A percentile compares a stretch with the other conserved stretches of the same genome.
Evolutionary conservation across 2,329 filamentous ascomycete species (phyloP).

Genomic region (Sporothrix globosa): DNA sequence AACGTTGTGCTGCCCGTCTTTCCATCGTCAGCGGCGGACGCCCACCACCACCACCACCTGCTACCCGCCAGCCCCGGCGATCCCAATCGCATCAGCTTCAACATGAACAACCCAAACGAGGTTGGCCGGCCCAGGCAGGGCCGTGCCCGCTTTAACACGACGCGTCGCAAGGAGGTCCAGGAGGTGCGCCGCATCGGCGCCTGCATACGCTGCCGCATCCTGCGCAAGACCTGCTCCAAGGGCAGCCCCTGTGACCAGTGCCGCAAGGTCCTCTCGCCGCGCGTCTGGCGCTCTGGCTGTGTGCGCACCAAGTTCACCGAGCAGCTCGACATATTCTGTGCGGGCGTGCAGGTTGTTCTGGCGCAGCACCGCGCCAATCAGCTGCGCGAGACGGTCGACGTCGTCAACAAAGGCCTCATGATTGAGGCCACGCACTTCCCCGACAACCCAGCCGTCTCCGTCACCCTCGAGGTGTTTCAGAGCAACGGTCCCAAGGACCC

Average conservation of each 20-base stretch:
- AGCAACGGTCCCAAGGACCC: slow-evolving; percentile 43
- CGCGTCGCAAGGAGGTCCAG: slow-evolving; percentile 66
- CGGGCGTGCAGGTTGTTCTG: slow-evolving; percentile 65
- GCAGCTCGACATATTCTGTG: slow-evolving; percentile 65
- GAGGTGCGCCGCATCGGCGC: slow-evolving; percentile 67
- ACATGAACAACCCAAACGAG: slow-evolving; percentile 58
- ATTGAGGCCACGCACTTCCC: slow-evolving; percentile 65
- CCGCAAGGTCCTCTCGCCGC: slow-evolving; percentile 63
- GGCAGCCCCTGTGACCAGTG: slow-evolving; percentile 67
- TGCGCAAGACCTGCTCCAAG: slow-evolving; percentile 68
- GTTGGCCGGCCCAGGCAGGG: slow-evolving; percentile 52
- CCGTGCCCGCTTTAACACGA: slow-evolving; percentile 60
- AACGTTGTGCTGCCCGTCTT: slow-evolving; percentile 39
- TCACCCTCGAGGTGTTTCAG: slow-evolving; percentile 51
- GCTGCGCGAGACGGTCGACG: slow-evolving; percentile 54
- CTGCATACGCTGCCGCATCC: slow-evolving; percentile 66
- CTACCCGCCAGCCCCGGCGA: slow-evolving; percentile 27
- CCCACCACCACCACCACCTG: slow-evolving; percentile 25
- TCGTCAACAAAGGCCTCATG: slow-evolving; percentile 54
- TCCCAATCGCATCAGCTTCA: slow-evolving; percentile 53
- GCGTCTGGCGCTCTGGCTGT: slow-evolving; percentile 68
- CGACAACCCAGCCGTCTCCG: slow-evolving; percentile 42
- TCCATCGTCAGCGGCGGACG: slow-evolving; percentile 31
- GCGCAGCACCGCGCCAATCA: slow-evolving; percentile 62
- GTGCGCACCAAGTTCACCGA: slow-evolving; percentile 65